Evolutionary conservation across 495 filamentous ascomycete species (phyloP).

Genomic region (Trichoderma reesei): DNA sequence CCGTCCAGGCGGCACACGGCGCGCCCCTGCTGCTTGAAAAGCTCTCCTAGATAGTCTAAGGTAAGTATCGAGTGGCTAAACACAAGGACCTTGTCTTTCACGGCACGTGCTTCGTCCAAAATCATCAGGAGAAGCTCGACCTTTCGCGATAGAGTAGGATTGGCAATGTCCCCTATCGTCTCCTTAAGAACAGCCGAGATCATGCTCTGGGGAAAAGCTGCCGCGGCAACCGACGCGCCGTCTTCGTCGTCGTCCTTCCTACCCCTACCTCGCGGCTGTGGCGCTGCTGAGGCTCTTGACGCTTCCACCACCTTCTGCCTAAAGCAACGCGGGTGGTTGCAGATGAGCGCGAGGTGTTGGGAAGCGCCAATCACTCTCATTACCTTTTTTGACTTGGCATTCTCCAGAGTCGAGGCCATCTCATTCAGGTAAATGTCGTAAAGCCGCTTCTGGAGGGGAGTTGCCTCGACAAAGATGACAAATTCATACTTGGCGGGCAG

Average conservation of each 20-base stretch:
- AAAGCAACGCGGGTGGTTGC: constrained; percentile 66
- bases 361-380: constrained; percentile 23
- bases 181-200: constrained; percentile 23
- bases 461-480: constrained; percentile 62
- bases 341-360: constrained; percentile 50
- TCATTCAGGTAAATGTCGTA: constrained; percentile 51
- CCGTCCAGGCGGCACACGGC: constrained; percentile 58
- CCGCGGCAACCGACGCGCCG: background rate
- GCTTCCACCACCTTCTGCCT: constrained; percentile 30
- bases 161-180: constrained; percentile 22
- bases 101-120: constrained; percentile 45
- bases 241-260: background rate
- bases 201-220: constrained; percentile 21
- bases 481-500: constrained; percentile 74
- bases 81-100: constrained; percentile 64
- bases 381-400: constrained; percentile 13
- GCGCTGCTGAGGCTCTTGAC: background rate
- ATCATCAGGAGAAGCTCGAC: constrained; percentile 56
- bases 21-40: constrained; percentile 36
- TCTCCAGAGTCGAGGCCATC: constrained; percentile 1
- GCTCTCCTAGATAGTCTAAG: constrained; percentile 54
- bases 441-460: constrained; percentile 48
- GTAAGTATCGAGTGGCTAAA: constrained; percentile 68
- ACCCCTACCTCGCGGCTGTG: background rate
- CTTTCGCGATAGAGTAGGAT: constrained; percentile 49